phyloP scores from a whole-genome alignment of 148 eudicot genomes.

The Rhododendron mucronatum region DNA sequence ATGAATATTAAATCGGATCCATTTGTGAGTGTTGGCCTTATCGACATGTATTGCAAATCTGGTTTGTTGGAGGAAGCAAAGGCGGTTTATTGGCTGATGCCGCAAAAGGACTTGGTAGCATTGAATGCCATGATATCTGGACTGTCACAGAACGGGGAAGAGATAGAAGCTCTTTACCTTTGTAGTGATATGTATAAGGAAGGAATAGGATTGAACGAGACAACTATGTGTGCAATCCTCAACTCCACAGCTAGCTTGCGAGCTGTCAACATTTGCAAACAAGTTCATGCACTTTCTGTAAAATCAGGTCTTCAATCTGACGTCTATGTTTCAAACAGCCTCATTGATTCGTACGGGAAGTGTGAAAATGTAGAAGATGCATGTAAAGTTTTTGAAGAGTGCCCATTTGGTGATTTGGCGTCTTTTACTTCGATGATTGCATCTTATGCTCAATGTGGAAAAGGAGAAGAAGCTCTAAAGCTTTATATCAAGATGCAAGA shows the following conservation, averaged over 20 bases:
- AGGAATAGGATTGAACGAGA: slow-evolving; percentile 45
- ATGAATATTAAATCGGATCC: slow-evolving; percentile 46
- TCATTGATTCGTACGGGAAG: slow-evolving; percentile 27
- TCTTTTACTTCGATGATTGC: slow-evolving; percentile 55
- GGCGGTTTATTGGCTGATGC: slow-evolving; percentile 30
- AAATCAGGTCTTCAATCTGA: slow-evolving; percentile 43
- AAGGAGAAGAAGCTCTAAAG: slow-evolving; percentile 51
- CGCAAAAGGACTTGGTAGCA: slow-evolving; percentile 14
- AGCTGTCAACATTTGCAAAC: slow-evolving; percentile 28
- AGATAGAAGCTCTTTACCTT: slow-evolving; percentile 38
- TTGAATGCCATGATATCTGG: slow-evolving; percentile 13
- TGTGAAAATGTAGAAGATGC: slow-evolving; percentile 33
- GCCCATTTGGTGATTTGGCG: slow-evolving; percentile 32
- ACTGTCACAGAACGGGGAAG: slow-evolving; percentile 20
- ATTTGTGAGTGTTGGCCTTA: slow-evolving; percentile 51
- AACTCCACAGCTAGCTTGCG: slow-evolving; percentile 49
- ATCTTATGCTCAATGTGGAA: slow-evolving; percentile 48
- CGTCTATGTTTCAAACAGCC: slow-evolving; percentile 41
- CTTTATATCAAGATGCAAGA: slow-evolving; percentile 37
- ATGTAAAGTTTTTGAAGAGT: slow-evolving; percentile 27
- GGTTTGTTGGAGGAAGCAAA: slow-evolving; percentile 48
- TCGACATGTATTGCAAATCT: slow-evolving; percentile 75
- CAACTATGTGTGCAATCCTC: slow-evolving; percentile 51
- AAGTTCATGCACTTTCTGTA: slow-evolving; percentile 54
- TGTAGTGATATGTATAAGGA: slow-evolving; percentile 40